Evolutionary conservation across 2,329 filamentous ascomycete species (phyloP).

Genomic region (Colletotrichum navitas): DNA sequence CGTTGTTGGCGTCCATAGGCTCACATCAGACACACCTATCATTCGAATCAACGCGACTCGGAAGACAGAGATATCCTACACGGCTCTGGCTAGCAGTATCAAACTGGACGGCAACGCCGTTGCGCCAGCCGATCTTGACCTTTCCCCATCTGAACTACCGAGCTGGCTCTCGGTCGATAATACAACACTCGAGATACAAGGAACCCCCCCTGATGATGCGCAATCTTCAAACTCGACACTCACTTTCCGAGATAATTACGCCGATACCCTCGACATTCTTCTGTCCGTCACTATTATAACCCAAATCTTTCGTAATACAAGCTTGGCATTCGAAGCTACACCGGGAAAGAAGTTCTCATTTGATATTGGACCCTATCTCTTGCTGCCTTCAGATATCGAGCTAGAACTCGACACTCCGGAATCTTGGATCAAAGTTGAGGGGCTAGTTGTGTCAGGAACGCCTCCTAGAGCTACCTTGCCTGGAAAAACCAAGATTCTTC

Average conservation of each 20-base stretch:
- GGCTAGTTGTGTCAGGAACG: constrained; percentile 55
- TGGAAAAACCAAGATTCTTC: constrained; percentile 45
- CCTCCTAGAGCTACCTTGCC: constrained; percentile 53
- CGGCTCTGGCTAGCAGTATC: constrained; percentile 63
- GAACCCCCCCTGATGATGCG: constrained; percentile 71
- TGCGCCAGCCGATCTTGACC: constrained; percentile 63
- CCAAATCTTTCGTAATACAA: constrained; percentile 55
- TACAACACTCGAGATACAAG: constrained; percentile 71
- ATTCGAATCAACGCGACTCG: constrained; percentile 69
- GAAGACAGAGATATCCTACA: constrained; percentile 65
- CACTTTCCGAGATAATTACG: constrained; percentile 68
- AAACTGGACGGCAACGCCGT: constrained; percentile 69
- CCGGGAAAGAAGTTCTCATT: constrained; percentile 58
- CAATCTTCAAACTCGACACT: constrained; percentile 73
- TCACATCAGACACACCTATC: constrained; percentile 71
- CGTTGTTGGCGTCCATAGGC: constrained; percentile 76
- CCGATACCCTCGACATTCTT: constrained; percentile 69
- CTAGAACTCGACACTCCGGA: constrained; percentile 53
- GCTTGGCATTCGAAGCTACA: constrained; percentile 55
- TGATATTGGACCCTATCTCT: constrained; percentile 58
- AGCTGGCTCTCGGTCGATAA: constrained; percentile 78
- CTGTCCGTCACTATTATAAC: constrained; percentile 56
- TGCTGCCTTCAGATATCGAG: constrained; percentile 54
- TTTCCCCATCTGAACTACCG: constrained; percentile 67
- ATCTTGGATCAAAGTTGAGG: constrained; percentile 59